A percentile compares a stretch with the other conserved stretches of the same genome.
These are phyloP conservation scores for Bacidia gigantensis DNA, from an alignment of 495 filamentous ascomycete species.

Conservation along the genomic window DNA sequence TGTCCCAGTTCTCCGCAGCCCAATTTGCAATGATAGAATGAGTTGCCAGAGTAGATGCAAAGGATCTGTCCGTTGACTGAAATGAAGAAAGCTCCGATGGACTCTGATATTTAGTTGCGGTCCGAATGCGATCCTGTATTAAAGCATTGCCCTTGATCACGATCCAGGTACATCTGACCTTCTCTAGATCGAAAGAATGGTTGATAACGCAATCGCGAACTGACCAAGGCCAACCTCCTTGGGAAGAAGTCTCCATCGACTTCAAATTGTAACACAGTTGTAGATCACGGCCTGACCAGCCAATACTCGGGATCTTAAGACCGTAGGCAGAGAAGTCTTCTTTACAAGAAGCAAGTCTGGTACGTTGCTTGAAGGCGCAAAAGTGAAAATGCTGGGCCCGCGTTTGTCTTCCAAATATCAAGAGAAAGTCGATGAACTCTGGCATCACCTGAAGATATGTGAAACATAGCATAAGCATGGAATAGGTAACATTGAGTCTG, in stretches of 20 bases:
- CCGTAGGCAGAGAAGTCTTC: neutral
- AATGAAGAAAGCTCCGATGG: constrained; percentile 17
- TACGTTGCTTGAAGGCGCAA: constrained; percentile 19
- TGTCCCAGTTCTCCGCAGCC: constrained; percentile 33
- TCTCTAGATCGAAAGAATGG: constrained; percentile 31
- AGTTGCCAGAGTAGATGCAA: constrained; percentile 23
- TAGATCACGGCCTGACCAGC: constrained; percentile 28
- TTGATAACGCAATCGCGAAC: constrained; percentile 29
- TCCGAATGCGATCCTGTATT: constrained; percentile 25
- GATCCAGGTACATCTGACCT: constrained; percentile 25
- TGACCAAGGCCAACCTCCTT: constrained; percentile 29
- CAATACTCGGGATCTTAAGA: constrained; percentile 28
- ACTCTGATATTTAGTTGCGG: constrained; percentile 15
- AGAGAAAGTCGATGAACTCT: constrained; percentile 30
- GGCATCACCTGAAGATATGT: constrained; percentile 33
- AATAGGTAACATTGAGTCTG: constrained; percentile 19
- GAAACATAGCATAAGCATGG: constrained; percentile 25
- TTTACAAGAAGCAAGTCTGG: constrained; percentile 9
- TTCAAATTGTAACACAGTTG: constrained; percentile 34
- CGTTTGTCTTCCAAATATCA: constrained; percentile 27
- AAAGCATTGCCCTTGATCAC: constrained; percentile 29
- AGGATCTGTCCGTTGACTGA: constrained; percentile 17
- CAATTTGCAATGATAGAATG: constrained; percentile 33
- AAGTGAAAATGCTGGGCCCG: constrained; percentile 16
- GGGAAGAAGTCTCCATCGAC: constrained; percentile 26